Evolutionary conservation across 2,329 filamentous ascomycete species (phyloP).

Genomic region (Aspergillus vadensis): DNA sequence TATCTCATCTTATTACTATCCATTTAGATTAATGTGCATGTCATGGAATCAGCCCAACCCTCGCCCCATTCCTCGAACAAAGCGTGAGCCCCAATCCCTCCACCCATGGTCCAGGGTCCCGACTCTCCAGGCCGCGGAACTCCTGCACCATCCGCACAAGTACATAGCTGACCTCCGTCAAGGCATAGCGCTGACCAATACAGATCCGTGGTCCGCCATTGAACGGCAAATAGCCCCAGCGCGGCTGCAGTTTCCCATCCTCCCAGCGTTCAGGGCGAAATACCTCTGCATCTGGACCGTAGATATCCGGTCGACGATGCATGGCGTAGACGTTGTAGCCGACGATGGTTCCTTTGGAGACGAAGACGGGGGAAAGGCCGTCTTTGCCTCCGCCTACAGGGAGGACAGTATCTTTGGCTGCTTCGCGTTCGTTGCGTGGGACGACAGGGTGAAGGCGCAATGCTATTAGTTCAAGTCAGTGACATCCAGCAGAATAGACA

Average conservation of each 20-base stretch:
- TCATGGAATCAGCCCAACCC: not conserved
- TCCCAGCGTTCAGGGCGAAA: constrained; percentile 49
- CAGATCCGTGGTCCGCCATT: constrained; percentile 54
- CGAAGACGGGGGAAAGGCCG: constrained; percentile 40
- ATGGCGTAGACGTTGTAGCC: constrained; percentile 50
- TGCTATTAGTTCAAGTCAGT: not conserved
- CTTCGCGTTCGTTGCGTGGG: constrained; percentile 71
- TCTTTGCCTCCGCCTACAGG: constrained; percentile 60
- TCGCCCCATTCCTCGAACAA: not conserved
- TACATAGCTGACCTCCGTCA: constrained; percentile 55
- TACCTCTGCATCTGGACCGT: constrained; percentile 46
- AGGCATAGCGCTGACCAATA: constrained; percentile 59
- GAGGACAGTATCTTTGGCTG: constrained; percentile 68
- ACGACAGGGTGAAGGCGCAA: constrained; percentile 76
- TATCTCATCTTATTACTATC: too few relatives aligned
- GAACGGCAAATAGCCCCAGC: constrained; percentile 54
- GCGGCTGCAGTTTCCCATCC: constrained; percentile 39
- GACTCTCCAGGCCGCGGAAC: constrained; percentile 29
- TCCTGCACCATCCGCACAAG: constrained; percentile 39
- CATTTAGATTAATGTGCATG: too few relatives aligned
- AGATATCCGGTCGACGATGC: constrained; percentile 37
- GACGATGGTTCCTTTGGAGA: constrained; percentile 49
- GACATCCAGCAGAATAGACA: not conserved
- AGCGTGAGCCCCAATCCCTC: not conserved
- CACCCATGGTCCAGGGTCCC: not conserved